Conservation (phyloP, 805 yeast species). For the Allodekkera sacchari region DNA sequence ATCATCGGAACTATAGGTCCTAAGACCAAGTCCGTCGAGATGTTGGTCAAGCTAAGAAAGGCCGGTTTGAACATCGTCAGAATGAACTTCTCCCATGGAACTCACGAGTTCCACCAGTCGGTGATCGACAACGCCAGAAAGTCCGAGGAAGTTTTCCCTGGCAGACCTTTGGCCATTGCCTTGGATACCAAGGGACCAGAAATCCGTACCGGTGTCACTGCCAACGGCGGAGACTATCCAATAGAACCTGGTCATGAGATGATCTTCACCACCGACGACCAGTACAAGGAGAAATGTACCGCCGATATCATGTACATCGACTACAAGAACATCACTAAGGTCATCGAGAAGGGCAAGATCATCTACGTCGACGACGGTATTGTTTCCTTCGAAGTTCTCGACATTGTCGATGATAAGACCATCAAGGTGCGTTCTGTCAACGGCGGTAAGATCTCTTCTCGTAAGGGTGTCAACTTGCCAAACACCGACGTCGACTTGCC, state of each 20-base stretch:
- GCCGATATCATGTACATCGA: constrained; percentile 83
- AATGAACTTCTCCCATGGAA: constrained; percentile 98
- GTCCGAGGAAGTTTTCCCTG: constrained; percentile 82
- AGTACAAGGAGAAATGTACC: constrained; percentile 62
- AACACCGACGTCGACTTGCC: constrained; percentile 98
- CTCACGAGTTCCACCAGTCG: constrained; percentile 94
- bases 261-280: constrained; percentile 87
- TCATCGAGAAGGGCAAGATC: constrained; percentile 77
- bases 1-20: constrained; percentile 99
- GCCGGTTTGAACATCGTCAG: constrained; percentile 97
- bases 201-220: constrained; percentile 96
- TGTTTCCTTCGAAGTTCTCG: constrained; percentile 84
- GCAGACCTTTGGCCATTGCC: constrained; percentile 97
- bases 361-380: constrained; percentile 98
- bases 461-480: constrained; percentile 99
- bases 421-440: constrained; percentile 84
- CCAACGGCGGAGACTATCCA: constrained; percentile 71
- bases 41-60: constrained; percentile 78
- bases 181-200: constrained; percentile 99
- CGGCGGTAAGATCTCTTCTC: constrained; percentile 93
- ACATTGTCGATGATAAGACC: constrained; percentile 71
- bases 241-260: constrained; percentile 81
- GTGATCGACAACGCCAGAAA: constrained; percentile 95
- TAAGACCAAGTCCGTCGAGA: constrained; percentile 86
- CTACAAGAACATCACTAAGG: constrained; percentile 94